Conservation (phyloP, 192 early-diverging fungal species). For the Backusella westeae region DNA sequence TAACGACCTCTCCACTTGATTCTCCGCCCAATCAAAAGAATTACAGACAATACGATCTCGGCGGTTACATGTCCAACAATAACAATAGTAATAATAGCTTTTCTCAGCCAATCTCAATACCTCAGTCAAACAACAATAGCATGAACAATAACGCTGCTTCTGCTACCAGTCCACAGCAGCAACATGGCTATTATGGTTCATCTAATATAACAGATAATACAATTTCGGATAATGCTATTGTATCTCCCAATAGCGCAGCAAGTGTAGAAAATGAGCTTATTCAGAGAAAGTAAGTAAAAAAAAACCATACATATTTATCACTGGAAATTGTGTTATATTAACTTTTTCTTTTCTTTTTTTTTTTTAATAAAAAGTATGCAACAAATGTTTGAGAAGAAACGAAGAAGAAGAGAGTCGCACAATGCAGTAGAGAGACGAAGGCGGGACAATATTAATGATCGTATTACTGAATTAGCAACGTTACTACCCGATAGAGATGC, state of each 20-base stretch:
- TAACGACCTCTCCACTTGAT: constrained; percentile 25
- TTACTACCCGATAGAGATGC: constrained; percentile 78
- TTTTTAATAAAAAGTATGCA: constrained; percentile 20
- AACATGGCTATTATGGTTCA: neutral
- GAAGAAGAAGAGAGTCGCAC: constrained; percentile 92
- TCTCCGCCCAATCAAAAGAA: constrained; percentile 22
- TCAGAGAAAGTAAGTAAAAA: constrained; percentile 23
- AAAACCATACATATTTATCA: neutral
- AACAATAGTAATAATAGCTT: constrained; percentile 10
- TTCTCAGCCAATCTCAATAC: constrained; percentile 4
- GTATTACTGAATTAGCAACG: constrained; percentile 85
- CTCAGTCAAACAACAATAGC: constrained; percentile 9
- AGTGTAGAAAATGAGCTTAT: constrained; percentile 21
- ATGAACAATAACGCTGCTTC: neutral
- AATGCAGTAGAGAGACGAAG: constrained; percentile 96
- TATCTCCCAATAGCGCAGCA: constrained; percentile 21
- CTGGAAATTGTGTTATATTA: neutral
- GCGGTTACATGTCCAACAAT: neutral
- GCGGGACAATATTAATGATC: constrained; percentile 97
- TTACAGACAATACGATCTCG: neutral
- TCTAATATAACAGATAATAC: constrained; percentile 3
- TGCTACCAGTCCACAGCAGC: neutral
- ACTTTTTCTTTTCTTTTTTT: neutral
- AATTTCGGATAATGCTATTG: constrained; percentile 7
- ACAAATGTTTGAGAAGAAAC: constrained; percentile 72